These are phyloP conservation scores for Fistulifera pelliculosa DNA, from an alignment of 108 stramenopile species.

Conservation along the genomic window DNA sequence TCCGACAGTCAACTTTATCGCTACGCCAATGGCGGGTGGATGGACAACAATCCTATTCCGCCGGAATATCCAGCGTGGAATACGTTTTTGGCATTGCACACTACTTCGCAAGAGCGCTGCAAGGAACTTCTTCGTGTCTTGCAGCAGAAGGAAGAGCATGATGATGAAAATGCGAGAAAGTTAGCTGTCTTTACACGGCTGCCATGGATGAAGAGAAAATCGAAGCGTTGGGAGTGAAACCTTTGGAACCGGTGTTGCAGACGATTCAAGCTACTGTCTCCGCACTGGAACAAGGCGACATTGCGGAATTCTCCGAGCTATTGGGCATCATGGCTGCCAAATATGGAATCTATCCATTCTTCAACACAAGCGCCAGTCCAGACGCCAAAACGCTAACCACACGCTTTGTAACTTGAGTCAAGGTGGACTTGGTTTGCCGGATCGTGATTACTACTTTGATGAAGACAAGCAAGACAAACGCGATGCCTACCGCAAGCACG, in stretches of 20 bases:
- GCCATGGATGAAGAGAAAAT: constrained; percentile 67
- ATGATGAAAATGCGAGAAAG: constrained; percentile 37
- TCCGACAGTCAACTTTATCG: constrained; percentile 43
- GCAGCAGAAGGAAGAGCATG: constrained; percentile 9
- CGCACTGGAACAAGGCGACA: constrained; percentile 13
- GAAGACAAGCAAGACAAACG: constrained; percentile 69
- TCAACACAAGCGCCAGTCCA: constrained; percentile 39
- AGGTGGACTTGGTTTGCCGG: constrained; percentile 61
- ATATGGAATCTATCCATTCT: constrained; percentile 27
- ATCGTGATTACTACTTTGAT: constrained; percentile 81
- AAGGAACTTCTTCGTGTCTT: constrained; percentile 38
- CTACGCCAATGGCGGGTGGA: constrained; percentile 69
- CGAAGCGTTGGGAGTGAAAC: constrained; percentile 33
- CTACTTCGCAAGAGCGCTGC: constrained; percentile 61
- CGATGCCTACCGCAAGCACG: constrained; percentile 36
- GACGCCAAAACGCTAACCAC: constrained; percentile 55
- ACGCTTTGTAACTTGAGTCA: constrained; percentile 46
- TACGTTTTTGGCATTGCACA: constrained; percentile 51
- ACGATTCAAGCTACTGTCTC: constrained; percentile 19
- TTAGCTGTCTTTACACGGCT: constrained; percentile 49
- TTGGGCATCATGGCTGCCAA: constrained; percentile 24
- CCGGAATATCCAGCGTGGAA: constrained; percentile 72
- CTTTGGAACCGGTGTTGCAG: constrained; percentile 35
- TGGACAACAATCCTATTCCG: constrained; percentile 74
- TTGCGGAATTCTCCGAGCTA: constrained; percentile 22